phyloP scores from a whole-genome alignment of 1,139 yeast species.

The Taphrina communis region DNA sequence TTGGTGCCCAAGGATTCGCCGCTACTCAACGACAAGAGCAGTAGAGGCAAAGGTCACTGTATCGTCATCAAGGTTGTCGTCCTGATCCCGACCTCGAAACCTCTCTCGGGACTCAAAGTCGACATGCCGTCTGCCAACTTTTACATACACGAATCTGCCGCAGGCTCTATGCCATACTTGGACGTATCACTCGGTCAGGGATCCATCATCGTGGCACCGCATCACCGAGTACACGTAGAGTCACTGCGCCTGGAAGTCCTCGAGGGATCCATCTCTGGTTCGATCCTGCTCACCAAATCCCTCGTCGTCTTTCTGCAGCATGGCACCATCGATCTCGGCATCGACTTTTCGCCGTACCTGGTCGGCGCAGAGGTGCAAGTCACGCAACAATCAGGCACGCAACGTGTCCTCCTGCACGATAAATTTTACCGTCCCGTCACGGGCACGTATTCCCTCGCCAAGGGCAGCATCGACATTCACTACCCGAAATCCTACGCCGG shows the following conservation, averaged over 20 bases:
- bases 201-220: constrained; percentile 5
- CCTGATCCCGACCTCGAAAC: constrained; percentile 29
- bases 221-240: constrained; percentile 28
- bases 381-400: constrained; percentile 16
- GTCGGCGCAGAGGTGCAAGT: constrained; percentile 31
- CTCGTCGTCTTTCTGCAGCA: constrained; percentile 5
- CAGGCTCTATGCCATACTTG: constrained; percentile 24
- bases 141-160: constrained; percentile 17
- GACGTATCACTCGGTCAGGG: constrained; percentile 22
- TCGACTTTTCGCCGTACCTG: constrained; percentile 28
- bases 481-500: constrained; percentile 29
- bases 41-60: constrained; percentile 21
- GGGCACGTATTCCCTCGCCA: constrained; percentile 20
- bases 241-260: constrained; percentile 1
- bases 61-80: constrained; percentile 26
- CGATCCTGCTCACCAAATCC: constrained; percentile 22
- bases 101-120: constrained; percentile 16
- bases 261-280: constrained; percentile 16
- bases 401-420: constrained; percentile 13
- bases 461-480: constrained; percentile 10
- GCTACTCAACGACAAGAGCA: constrained; percentile 1
- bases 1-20: constrained; percentile 15
- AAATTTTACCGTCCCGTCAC: constrained; percentile 24
- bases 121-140: constrained; percentile 30
- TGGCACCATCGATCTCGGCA: constrained; percentile 23